Evolutionary conservation across 2,329 filamentous ascomycete genomes (phyloP).

Genomic region (Alternaria angustiovoidea): DNA sequence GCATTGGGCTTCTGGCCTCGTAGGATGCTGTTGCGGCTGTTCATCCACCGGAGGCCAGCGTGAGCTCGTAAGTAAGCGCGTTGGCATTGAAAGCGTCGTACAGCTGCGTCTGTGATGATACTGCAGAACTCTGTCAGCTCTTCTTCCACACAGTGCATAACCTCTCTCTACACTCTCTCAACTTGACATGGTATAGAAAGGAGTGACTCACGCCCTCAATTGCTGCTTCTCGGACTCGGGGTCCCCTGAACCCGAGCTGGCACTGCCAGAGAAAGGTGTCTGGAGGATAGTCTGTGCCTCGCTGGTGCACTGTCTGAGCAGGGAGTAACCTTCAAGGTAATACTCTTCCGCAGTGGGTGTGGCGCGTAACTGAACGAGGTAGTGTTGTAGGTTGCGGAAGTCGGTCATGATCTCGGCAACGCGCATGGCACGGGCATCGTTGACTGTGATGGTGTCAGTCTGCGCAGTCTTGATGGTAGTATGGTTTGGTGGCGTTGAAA

Average conservation of each 20-base stretch:
- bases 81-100: constrained; percentile 68
- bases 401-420: constrained; percentile 71
- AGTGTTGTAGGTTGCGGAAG: constrained; percentile 67
- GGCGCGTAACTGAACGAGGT: constrained; percentile 64
- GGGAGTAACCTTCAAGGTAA: constrained; percentile 65
- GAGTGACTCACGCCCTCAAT: constrained; percentile 60
- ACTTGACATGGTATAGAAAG: background rate
- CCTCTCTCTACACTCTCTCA: background rate
- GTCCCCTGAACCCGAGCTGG: constrained; percentile 54
- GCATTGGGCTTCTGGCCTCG: constrained; percentile 59
- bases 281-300: constrained; percentile 64
- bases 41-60: constrained; percentile 67
- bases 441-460: constrained; percentile 57
- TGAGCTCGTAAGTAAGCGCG: constrained; percentile 67
- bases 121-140: constrained; percentile 50
- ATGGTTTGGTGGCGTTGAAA: background rate
- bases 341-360: constrained; percentile 63
- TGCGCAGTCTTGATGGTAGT: background rate
- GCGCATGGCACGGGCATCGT: constrained; percentile 69
- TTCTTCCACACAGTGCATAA: background rate
- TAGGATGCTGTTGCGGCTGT: constrained; percentile 60
- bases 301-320: constrained; percentile 64
- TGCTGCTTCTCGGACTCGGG: constrained; percentile 65
- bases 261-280: constrained; percentile 59
- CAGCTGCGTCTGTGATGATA: constrained; percentile 67